Percentiles rank a stretch among this genome's conserved stretches.
phyloP scores from a whole-genome alignment of 441 rosid genomes.

The Jatropha multifida region DNA sequence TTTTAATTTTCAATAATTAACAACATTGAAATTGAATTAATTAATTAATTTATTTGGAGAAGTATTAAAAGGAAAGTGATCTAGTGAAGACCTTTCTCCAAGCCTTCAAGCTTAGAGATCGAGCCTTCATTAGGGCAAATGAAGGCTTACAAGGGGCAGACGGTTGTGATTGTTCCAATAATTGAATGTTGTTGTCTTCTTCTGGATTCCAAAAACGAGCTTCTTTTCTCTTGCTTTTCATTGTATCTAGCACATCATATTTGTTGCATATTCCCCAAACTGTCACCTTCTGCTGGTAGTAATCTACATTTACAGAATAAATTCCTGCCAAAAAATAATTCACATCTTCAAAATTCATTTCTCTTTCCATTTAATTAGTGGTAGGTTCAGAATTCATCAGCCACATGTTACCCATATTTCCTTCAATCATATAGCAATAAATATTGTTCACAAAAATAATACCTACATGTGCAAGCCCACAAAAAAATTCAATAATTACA shows the following conservation, averaged over 20 bases:
- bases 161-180: conserved; percentile 23
- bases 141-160: conserved; percentile 31
- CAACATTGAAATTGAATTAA: no score
- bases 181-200: conserved; percentile 22
- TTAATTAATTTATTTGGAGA: no score
- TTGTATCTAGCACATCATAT: conserved; percentile 50
- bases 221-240: conserved; percentile 69
- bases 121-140: conserved; percentile 41
- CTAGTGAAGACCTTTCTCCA: conserved; percentile 61
- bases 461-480: no score
- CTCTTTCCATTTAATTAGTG: no score
- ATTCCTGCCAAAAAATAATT: conserved; percentile 45
- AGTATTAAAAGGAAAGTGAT: conserved; percentile 52
- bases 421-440: background rate
- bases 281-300: conserved; percentile 66
- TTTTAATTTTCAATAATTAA: no score
- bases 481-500: no score
- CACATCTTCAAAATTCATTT: no score
- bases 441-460: background rate
- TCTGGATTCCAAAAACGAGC: conserved; percentile 71
- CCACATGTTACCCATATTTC: background rate
- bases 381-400: background rate
- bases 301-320: conserved; percentile 69
- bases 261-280: conserved; percentile 95
- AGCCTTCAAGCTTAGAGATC: conserved; percentile 58